Evolutionary conservation across 768 basidiomycete species (phyloP), one percentile per base, ranked within the genome.

Genomic region (Dictyophora rubrovolvata): DNA sequence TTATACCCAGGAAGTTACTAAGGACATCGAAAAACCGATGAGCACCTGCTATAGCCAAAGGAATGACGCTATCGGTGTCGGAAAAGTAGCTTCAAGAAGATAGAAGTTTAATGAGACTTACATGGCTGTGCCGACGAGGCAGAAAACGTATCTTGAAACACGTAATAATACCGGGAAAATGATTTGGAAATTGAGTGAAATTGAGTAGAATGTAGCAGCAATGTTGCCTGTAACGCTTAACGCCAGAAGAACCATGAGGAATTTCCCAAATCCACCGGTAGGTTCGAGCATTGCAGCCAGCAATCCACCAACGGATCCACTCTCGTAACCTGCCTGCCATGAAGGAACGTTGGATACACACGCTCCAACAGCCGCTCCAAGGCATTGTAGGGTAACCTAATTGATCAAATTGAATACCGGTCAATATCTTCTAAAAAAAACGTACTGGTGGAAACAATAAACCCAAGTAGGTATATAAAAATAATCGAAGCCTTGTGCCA

Each of bases 171-270:
- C 74, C 0, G 88, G 87, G 5, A 86, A 68, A 64, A 85, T 76
- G 1, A 86, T 76, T 66, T 92, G 89, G 63, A 89, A 73, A 66
- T 82, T 85, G 60, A 92, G 76, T 62, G 83, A 81, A 59, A 86
- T 79, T 48, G 86, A 89, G 69, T 96, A 96, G 62, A 92, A 83
- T 6, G 88, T 86, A 1, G 85, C 81, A 0, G 89, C 87, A 49
- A 89, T 85, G 71, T 93, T 93, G 2, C 81, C 87, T 1, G 84
- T 82, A 12, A 90, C 82, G 60, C 84, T 84, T 33, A 93, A 71
- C n/a, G 85, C 82, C 62, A 92, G 75, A 56, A 93, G 67, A 23
- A 87, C 85, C 0, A 84, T 75, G 49, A 89, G 72, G 69, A 87
- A 81, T 63, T 86, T 86, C 0, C 86, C 82, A 69, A 88, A 88